Evolutionary conservation across 2,329 filamentous ascomycete genomes (phyloP).

Genomic region (Epichloe sibirici): DNA sequence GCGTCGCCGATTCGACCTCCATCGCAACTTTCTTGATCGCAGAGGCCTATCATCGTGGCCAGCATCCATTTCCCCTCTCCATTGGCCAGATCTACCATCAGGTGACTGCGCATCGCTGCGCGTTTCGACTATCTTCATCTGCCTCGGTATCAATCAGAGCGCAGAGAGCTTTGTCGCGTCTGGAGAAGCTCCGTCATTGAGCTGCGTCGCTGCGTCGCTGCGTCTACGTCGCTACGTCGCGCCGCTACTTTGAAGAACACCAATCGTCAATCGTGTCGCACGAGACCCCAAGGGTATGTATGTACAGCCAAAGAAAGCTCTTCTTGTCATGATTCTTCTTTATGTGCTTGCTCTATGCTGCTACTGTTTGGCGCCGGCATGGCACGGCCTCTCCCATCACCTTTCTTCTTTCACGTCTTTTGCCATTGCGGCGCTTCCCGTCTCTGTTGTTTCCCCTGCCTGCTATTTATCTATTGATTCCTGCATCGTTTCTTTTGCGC

Average conservation of each 20-base stretch:
- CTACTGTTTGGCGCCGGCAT: background rate
- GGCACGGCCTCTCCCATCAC: background rate
- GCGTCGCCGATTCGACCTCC: conserved; percentile 20
- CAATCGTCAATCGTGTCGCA: conserved; percentile 4
- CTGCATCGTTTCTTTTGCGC: conserved; percentile 1
- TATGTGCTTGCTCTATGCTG: background rate
- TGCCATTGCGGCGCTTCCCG: background rate
- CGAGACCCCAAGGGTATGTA: conserved; percentile 3
- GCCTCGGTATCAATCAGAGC: conserved; percentile 13
- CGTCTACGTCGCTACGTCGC: conserved; percentile 5
- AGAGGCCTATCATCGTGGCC: conserved; percentile 40
- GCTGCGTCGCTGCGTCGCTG: conserved; percentile 10
- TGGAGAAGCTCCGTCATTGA: conserved; percentile 2
- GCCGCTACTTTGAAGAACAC: conserved; percentile 2
- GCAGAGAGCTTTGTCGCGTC: conserved; percentile 10
- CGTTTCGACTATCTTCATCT: conserved; percentile 12
- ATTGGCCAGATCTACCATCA: conserved; percentile 39
- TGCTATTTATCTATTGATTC: background rate
- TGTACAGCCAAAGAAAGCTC: background rate
- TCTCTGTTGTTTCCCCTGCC: background rate
- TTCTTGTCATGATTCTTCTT: background rate
- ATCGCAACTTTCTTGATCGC: conserved; percentile 27
- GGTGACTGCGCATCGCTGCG: conserved; percentile 31
- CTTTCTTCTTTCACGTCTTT: background rate
- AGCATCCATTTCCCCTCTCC: conserved; percentile 27